Evolutionary conservation across 345 rosid species (phyloP).

Genomic region (Triadica sebifera): DNA sequence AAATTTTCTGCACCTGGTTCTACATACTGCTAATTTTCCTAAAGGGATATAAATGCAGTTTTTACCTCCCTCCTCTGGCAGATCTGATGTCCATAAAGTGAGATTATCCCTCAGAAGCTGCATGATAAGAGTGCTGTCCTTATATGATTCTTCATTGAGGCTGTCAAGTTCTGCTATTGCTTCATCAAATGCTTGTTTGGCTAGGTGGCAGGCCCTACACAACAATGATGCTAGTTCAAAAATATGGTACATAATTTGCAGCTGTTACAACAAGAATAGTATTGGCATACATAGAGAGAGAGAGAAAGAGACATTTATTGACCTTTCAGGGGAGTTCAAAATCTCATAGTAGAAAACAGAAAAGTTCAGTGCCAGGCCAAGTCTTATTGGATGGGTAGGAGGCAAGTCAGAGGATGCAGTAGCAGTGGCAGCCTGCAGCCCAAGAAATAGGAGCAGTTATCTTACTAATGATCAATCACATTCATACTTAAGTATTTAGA

Average conservation of each 20-base stretch:
- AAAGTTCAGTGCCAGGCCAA: slow-evolving; percentile 47
- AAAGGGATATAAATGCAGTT: neutral
- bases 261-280: slow-evolving; percentile 6
- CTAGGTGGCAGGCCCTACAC: slow-evolving; percentile 76
- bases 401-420: slow-evolving; percentile 34
- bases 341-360: slow-evolving; percentile 52
- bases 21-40: neutral
- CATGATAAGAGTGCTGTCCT: slow-evolving; percentile 88
- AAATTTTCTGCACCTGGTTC: neutral
- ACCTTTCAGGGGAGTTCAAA: slow-evolving; percentile 42
- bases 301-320: neutral
- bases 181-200: slow-evolving; percentile 86
- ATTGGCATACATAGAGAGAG: neutral
- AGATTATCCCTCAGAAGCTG: slow-evolving; percentile 90
- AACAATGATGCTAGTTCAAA: slow-evolving; percentile 8
- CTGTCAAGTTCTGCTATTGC: slow-evolving; percentile 84
- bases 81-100: slow-evolving; percentile 78
- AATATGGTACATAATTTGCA: neutral
- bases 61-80: slow-evolving; percentile 83
- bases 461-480: neutral
- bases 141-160: slow-evolving; percentile 83
- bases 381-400: slow-evolving; percentile 49
- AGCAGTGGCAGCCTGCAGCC: slow-evolving; percentile 44
- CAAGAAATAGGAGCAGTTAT: neutral
- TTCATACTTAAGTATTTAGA: neutral